Evolutionary conservation across 2,329 filamentous ascomycete species (phyloP).

Genomic region (Kalmusia sp.): DNA sequence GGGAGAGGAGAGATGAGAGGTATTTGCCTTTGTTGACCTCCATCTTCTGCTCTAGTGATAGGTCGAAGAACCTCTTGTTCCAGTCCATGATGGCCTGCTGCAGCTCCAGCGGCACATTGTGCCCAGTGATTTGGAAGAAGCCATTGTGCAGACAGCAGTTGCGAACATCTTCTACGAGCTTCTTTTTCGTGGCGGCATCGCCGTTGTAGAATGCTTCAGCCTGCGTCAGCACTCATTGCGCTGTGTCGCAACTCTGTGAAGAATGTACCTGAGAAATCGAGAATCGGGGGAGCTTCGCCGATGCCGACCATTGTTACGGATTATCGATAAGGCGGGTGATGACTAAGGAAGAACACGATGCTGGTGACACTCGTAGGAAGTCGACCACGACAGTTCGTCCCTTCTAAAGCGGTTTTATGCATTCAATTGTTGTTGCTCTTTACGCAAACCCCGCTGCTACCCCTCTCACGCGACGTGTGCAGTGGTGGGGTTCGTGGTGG

Average conservation of each 20-base stretch:
- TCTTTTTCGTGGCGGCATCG: slow-evolving; percentile 28
- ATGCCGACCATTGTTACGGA: slow-evolving; percentile 25
- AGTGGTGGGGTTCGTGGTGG: slow-evolving; percentile 5
- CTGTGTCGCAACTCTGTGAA: background rate
- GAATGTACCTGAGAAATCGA: slow-evolving; percentile 34
- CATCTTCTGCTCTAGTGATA: slow-evolving; percentile 52
- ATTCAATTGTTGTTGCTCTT: background rate
- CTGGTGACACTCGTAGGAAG: background rate
- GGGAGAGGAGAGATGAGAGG: background rate
- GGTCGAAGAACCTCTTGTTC: slow-evolving; percentile 50
- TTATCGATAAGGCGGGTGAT: slow-evolving; percentile 3
- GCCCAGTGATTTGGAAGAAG: slow-evolving; percentile 56
- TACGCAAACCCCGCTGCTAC: background rate
- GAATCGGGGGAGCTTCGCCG: slow-evolving; percentile 31
- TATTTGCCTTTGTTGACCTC: slow-evolving; percentile 44
- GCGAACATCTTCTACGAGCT: slow-evolving; percentile 36
- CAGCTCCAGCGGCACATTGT: slow-evolving; percentile 47
- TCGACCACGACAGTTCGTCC: background rate
- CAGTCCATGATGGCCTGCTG: slow-evolving; percentile 48
- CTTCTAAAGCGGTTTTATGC: background rate
- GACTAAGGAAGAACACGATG: background rate
- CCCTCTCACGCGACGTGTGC: background rate
- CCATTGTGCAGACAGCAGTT: slow-evolving; percentile 46
- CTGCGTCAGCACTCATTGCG: background rate
- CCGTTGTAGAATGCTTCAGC: slow-evolving; percentile 31